phyloP scores from a whole-genome alignment of 495 filamentous ascomycete genomes.

The Pseudomonodictys pantanalensis region DNA sequence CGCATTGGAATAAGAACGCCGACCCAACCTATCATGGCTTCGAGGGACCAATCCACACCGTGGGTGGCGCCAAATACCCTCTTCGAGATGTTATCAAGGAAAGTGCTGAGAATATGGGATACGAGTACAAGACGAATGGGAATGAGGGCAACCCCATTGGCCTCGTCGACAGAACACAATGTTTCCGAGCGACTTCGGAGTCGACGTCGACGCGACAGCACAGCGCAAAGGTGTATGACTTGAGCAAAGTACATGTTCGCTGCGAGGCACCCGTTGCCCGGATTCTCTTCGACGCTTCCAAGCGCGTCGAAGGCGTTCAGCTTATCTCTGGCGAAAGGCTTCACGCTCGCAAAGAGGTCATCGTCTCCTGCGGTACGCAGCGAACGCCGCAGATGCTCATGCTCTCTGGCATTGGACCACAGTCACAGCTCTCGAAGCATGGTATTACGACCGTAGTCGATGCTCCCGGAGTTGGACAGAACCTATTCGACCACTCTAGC shows the following conservation, averaged over 20 bases:
- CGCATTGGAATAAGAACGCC: conserved; percentile 18
- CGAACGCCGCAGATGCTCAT: conserved; percentile 7
- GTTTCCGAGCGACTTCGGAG: conserved; percentile 4
- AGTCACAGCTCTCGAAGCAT: background rate
- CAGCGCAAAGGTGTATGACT: conserved; percentile 7
- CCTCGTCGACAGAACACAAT: conserved; percentile 1
- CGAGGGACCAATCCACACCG: conserved; percentile 34
- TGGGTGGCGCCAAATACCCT: conserved; percentile 35
- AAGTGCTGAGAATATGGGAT: background rate
- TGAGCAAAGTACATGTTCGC: background rate
- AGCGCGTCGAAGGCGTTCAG: too few species aligned
- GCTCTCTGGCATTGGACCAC: conserved; percentile 7
- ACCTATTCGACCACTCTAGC: conserved; percentile 6
- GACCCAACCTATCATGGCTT: conserved; percentile 34
- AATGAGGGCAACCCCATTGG: conserved; percentile 13
- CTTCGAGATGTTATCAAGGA: conserved; percentile 16
- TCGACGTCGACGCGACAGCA: conserved; percentile 3
- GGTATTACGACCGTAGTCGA: background rate
- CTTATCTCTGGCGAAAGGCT: too few species aligned
- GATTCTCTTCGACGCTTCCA: conserved; percentile 8
- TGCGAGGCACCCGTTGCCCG: conserved; percentile 3
- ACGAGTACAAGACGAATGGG: background rate
- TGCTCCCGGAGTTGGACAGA: conserved; percentile 7
- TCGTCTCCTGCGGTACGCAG: background rate
- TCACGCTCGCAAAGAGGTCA: too few species aligned